Evolutionary conservation across 2,329 filamentous ascomycete species (phyloP), one percentile per base, ranked within the genome.

Genomic region (Arachnomyces sp.): DNA sequence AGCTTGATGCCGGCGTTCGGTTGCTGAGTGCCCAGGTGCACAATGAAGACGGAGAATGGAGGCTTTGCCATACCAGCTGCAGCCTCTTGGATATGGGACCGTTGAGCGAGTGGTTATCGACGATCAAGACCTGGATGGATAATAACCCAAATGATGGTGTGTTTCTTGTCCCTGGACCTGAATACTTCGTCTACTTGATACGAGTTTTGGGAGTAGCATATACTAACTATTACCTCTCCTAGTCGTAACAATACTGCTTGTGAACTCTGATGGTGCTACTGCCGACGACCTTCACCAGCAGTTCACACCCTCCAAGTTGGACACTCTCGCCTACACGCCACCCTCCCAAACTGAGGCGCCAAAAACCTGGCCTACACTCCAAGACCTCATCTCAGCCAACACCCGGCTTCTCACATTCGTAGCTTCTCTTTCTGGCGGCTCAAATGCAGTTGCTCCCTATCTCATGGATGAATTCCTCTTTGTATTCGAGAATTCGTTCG

Each of bases 21-120:
- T 65, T 89, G 31, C 72, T 90, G 11, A 77, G 83, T 44, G 79
- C 73, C 0, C 84, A 89, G 61, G 78, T 87, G 1, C 84, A 89
- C 66, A 66, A 76, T 50, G 60, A 67, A 36, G 68, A 75, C 48
- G 70, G 70, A 34, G 67, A 66, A 43, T 78, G 84, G 57, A 73
- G 77, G 47, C 69, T 89, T 30, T 90, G 85, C 59, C 85, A 90
- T 62, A 76, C 76, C 12, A 71, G 64, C 31, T 89, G 85, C 62
- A 52, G 62, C 3, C 63, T 87, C 5, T 68, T 87, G 37, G 84
- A 89, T 53, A 82, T 80, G 1, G 85, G 85, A 0, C 66, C 72
- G 2, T 63, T 89, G 17, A 65, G 73, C 42, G 61, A 65, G 37
- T 89, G 83, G 82, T 68, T 89, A 18, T 53, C 56, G 2, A 63